Evolutionary conservation across 345 rosid species (phyloP).

Genomic region (Luvunga scandens): DNA sequence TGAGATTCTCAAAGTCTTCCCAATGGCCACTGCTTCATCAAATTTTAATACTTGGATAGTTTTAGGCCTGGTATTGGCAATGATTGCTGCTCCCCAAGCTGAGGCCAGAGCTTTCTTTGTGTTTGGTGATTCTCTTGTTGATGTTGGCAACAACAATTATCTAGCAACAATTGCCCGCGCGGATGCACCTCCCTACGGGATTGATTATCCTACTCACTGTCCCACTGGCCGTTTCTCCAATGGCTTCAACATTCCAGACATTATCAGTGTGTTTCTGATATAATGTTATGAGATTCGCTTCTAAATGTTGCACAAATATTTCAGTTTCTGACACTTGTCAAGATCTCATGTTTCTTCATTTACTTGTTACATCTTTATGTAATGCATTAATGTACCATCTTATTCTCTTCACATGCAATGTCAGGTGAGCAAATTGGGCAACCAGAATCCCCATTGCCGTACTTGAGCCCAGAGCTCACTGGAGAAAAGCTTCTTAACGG

Average conservation of each 20-base stretch:
- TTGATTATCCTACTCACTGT: constrained; percentile 55
- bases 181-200: constrained; percentile 65
- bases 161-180: constrained; percentile 68
- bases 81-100: background rate
- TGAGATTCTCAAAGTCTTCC: background rate
- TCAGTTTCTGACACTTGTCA: too few relatives aligned
- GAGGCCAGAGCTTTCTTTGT: constrained; percentile 65
- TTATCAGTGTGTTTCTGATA: constrained; percentile 40
- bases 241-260: constrained; percentile 68
- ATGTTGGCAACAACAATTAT: constrained; percentile 71
- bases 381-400: background rate
- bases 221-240: constrained; percentile 76
- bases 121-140: constrained; percentile 78
- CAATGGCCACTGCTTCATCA: constrained; percentile 17
- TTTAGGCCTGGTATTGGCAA: constrained; percentile 9
- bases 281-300: background rate
- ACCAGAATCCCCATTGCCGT: constrained; percentile 59
- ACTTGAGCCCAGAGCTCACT: constrained; percentile 57
- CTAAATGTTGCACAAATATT: background rate
- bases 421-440: constrained; percentile 53
- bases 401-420: background rate
- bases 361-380: background rate
- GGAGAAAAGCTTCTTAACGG: constrained; percentile 57
- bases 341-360: background rate
- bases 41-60: constrained; percentile 1